phyloP scores from a whole-genome alignment of 768 basidiomycete species.

The Leucosporidium scottii region DNA sequence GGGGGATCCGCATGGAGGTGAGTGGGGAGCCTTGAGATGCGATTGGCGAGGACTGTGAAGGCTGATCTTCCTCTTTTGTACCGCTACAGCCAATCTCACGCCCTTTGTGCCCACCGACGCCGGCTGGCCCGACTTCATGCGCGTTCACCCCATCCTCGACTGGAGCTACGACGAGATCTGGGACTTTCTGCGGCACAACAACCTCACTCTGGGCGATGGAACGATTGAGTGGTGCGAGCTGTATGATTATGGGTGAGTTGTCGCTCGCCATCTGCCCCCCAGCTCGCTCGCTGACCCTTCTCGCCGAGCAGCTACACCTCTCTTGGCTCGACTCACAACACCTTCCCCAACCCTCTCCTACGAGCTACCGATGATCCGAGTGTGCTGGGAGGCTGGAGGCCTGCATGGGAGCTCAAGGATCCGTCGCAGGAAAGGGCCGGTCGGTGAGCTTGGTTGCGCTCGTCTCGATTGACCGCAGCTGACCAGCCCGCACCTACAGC shows the following conservation, averaged over 20 bases:
- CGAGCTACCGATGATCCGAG: constrained; percentile 32
- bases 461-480: no score
- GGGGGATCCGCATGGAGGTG: constrained; percentile 89
- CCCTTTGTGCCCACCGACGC: constrained; percentile 73
- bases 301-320: constrained; percentile 73
- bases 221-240: constrained; percentile 74
- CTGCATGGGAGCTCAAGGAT: constrained; percentile 74
- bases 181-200: constrained; percentile 59
- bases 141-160: constrained; percentile 91
- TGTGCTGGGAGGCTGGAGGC: constrained; percentile 51
- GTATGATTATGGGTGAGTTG: constrained; percentile 75
- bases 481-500: no score
- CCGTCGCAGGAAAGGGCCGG: constrained; percentile 59
- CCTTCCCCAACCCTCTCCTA: constrained; percentile 83
- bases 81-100: constrained; percentile 57
- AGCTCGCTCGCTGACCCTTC: not conserved
- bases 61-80: not conserved
- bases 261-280: not conserved
- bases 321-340: constrained; percentile 90
- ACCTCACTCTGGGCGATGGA: constrained; percentile 19
- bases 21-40: constrained; percentile 36
- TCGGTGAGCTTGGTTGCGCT: not conserved
- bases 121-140: constrained; percentile 80
- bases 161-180: constrained; percentile 90
- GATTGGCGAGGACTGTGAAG: not conserved